Conservation (phyloP, 1,284 basidiomycete species). For the Ustilago nuda region DNA sequence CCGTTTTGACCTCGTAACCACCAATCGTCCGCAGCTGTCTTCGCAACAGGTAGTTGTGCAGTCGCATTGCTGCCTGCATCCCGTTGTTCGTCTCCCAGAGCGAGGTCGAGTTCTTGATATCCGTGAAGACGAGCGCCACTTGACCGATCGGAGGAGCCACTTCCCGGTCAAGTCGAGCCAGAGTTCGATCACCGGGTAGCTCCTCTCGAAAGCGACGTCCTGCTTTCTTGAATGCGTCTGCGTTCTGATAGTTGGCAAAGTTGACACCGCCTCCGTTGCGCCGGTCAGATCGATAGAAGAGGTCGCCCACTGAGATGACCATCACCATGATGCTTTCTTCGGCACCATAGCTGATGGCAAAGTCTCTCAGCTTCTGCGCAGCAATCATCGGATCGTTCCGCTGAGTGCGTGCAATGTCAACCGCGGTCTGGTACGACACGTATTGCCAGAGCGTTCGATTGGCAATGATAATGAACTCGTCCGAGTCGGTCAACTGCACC, state of each 20-base stretch:
- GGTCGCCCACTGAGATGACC: constrained; percentile 87
- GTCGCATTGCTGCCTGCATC: constrained; percentile 92
- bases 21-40: constrained; percentile 89
- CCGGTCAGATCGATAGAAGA: constrained; percentile 74
- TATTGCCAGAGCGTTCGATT: constrained; percentile 94
- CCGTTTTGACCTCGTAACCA: constrained; percentile 99
- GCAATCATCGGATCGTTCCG: constrained; percentile 91
- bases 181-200: constrained; percentile 67
- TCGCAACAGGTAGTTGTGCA: constrained; percentile 89
- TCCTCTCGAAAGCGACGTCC: constrained; percentile 52
- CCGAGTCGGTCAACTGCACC: constrained; percentile 81
- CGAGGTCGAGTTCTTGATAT: constrained; percentile 96
- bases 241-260: constrained; percentile 36
- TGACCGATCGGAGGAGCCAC: constrained; percentile 88
- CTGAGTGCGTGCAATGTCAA: constrained; percentile 92
- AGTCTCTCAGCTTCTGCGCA: constrained; percentile 94
- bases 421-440: constrained; percentile 93
- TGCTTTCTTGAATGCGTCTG: constrained; percentile 60
- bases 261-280: constrained; percentile 28
- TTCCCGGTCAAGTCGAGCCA: constrained; percentile 79
- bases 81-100: constrained; percentile 97
- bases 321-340: constrained; percentile 97
- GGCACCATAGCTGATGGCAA: constrained; percentile 96
- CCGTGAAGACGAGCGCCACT: constrained; percentile 95
- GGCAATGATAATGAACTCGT: constrained; percentile 96